Conservation (phyloP, 2,329 filamentous ascomycete species). For the Fusarium sp. region DNA sequence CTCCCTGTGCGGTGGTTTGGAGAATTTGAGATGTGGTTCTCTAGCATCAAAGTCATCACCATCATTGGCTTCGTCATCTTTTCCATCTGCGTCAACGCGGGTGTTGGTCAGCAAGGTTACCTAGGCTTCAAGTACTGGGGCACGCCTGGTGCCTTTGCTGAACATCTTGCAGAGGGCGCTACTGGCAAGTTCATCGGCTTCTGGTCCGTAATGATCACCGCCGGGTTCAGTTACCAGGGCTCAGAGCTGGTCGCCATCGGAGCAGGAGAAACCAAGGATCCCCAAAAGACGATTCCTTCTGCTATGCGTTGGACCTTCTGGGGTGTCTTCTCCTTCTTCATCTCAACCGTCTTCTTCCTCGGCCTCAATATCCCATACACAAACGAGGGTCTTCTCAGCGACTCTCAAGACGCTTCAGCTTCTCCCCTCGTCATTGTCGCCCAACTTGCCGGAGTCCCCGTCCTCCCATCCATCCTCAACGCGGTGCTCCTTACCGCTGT, state of each 20-base stretch:
- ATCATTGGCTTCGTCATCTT: constrained; percentile 74
- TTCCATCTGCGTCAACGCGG: constrained; percentile 70
- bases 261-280: constrained; percentile 81
- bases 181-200: constrained; percentile 68
- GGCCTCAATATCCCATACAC: constrained; percentile 82
- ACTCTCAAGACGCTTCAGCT: constrained; percentile 55
- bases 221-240: constrained; percentile 79
- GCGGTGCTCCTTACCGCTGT: constrained; percentile 79
- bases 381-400: constrained; percentile 62
- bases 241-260: constrained; percentile 83
- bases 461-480: constrained; percentile 76
- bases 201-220: constrained; percentile 78
- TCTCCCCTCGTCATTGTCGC: constrained; percentile 81
- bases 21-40: constrained; percentile 70
- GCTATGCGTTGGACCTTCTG: constrained; percentile 84
- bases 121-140: constrained; percentile 75
- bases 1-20: constrained; percentile 74
- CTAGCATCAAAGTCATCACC: constrained; percentile 75
- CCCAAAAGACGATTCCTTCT: constrained; percentile 77
- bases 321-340: constrained; percentile 77
- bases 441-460: constrained; percentile 69
- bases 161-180: constrained; percentile 34
- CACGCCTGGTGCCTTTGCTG: constrained; percentile 51
- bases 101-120: constrained; percentile 70
- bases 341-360: constrained; percentile 74